Evolutionary conservation across 768 basidiomycete genomes (phyloP), one percentile per base, ranked within the genome.

Genomic region (Amanita thiersii): DNA sequence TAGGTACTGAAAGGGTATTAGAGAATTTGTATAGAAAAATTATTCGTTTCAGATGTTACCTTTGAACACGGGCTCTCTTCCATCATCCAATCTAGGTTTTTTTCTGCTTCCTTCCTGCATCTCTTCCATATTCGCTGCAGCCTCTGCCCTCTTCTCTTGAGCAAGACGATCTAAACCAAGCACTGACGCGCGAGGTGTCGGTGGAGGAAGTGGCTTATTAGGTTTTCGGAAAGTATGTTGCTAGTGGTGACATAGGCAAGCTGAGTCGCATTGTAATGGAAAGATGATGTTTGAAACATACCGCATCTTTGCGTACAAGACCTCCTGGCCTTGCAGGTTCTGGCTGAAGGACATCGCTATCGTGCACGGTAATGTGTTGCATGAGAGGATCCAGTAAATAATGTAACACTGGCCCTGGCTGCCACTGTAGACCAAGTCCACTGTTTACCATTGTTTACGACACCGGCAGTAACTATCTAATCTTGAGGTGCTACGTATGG

Each of bases 161-260:
- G 96, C 96, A 2, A 98, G 70, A 18, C 73, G 74, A 56, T 99
- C 93, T 4, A 98, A 69, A 3, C 94, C 93, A 1, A 97, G 75
- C 3, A 88, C 53, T 4, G 93, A 96, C 0, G 75, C 63, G 35
- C 87, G 70, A 1, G 87, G 86, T 10, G 86, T 86, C 8, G 81
- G 79, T 2, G 86, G 85, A 52, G 84, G 81, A 5, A 85, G 59
- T 6, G 80, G 76, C 52, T 73, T 80, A 4, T 76, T 75, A 2
- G 88, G 89, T 54, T 78, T 68, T 39, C 78, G 73, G 63, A 96
- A 98, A 0, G 81, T 79, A 52, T 94, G 89, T 59, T 68, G 71
- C 88, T 91, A 36, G 3, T 44, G 5, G 17, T 24, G 30, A 17
- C 30, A 51, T 32, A 53, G 43, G 31, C n/a, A n/a, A n/a, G n/a